These are phyloP conservation scores for Apophysomyces elegans DNA, from an alignment of 371 early-diverging fungal genomes.

Conservation along the genomic window DNA sequence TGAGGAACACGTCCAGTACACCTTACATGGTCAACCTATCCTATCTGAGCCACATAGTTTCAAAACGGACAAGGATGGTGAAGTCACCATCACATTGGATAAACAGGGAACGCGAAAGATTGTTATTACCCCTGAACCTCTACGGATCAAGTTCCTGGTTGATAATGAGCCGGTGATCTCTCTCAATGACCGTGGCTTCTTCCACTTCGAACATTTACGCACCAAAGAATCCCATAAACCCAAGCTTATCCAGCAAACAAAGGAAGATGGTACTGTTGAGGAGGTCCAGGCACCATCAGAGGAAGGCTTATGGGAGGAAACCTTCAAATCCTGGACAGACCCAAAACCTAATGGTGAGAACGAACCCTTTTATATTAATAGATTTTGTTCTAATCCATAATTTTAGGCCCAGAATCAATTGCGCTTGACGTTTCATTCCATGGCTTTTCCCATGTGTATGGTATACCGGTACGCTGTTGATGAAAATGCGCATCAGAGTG, in stretches of 20 bases:
- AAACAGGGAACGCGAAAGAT: slow-evolving; percentile 36
- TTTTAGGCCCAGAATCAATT: slow-evolving; percentile 85
- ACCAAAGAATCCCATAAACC: slow-evolving; percentile 60
- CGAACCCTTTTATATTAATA: not conserved
- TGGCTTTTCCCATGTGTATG: slow-evolving; percentile 87
- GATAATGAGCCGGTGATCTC: slow-evolving; percentile 64
- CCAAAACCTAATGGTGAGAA: slow-evolving; percentile 84
- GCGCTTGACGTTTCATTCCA: slow-evolving; percentile 93
- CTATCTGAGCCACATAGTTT: slow-evolving; percentile 28
- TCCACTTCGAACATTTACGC: slow-evolving; percentile 86
- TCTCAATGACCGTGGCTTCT: slow-evolving; percentile 84
- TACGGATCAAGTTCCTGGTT: slow-evolving; percentile 69
- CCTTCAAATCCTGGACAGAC: slow-evolving; percentile 86
- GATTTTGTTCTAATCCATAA: not conserved
- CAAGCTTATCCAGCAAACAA: slow-evolving; percentile 45
- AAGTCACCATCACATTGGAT: slow-evolving; percentile 27
- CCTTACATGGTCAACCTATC: slow-evolving; percentile 53
- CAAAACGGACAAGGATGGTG: slow-evolving; percentile 12
- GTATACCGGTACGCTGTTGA: slow-evolving; percentile 70
- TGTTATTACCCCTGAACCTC: slow-evolving; percentile 60
- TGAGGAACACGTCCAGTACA: slow-evolving; percentile 67
- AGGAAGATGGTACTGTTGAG: slow-evolving; percentile 43
- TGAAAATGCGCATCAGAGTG: no score
- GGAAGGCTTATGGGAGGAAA: slow-evolving; percentile 83
- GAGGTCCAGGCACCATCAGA: slow-evolving; percentile 58